These are phyloP conservation scores for Eimeria maxima DNA, from an alignment of 169 alveolate species.

Conservation along the genomic window DNA sequence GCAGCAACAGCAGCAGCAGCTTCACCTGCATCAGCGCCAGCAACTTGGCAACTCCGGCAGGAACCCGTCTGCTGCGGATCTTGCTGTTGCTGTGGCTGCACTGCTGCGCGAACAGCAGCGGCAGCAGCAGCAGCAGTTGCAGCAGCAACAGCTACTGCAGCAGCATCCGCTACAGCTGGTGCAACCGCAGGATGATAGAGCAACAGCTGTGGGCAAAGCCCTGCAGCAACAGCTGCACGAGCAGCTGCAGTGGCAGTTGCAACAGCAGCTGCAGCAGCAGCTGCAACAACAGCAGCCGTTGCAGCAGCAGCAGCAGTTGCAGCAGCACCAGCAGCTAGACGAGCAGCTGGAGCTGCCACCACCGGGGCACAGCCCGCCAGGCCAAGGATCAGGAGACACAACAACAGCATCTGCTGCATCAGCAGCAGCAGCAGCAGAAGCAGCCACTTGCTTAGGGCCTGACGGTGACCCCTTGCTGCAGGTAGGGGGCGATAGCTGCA, in stretches of 20 bases:
- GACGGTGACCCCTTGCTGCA: background rate
- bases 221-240: background rate
- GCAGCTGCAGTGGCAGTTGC: background rate
- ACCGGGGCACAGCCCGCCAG: background rate
- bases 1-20: background rate
- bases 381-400: background rate
- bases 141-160: background rate
- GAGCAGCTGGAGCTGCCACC: constrained; percentile 6
- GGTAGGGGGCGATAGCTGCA: background rate
- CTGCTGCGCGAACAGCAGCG: constrained; percentile 10
- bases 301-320: background rate
- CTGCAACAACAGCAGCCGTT: constrained; percentile 18
- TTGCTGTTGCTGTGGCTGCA: constrained; percentile 12
- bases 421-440: background rate
- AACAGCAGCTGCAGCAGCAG: background rate
- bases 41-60: background rate
- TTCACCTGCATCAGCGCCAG: background rate
- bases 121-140: background rate
- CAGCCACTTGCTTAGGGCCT: background rate
- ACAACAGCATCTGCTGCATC: background rate
- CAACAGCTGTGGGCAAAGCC: background rate
- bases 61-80: background rate
- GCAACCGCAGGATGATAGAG: background rate
- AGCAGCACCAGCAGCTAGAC: background rate
- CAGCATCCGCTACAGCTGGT: background rate